Conservation (phyloP, 2,329 filamentous ascomycete genomes). For the Scolecobasidium constrictum region DNA sequence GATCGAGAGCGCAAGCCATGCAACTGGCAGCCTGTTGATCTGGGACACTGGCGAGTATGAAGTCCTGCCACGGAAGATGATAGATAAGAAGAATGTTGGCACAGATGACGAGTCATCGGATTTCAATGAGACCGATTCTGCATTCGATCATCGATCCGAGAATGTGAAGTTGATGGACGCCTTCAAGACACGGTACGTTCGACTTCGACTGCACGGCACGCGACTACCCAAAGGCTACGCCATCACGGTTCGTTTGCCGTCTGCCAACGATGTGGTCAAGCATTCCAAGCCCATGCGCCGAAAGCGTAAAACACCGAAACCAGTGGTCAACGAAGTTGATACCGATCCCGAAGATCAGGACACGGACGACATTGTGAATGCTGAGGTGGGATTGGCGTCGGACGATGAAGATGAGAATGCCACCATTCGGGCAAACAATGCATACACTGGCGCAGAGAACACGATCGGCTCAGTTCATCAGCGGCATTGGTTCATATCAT, state of each 20-base stretch:
- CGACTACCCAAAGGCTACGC: constrained; percentile 29
- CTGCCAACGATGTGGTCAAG: constrained; percentile 19
- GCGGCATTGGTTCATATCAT: constrained; percentile 52
- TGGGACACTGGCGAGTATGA: constrained; percentile 36
- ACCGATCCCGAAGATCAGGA: constrained; percentile 12
- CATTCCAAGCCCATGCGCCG: constrained; percentile 13
- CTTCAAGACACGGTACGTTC: constrained; percentile 28
- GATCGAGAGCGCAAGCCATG: constrained; percentile 31
- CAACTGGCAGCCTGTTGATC: constrained; percentile 32
- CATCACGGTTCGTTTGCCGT: constrained; percentile 27
- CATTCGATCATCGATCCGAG: constrained; percentile 14
- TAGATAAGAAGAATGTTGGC: constrained; percentile 14
- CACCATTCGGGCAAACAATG: constrained; percentile 46
- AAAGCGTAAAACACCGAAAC: constrained; percentile 17
- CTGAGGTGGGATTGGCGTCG: constrained; percentile 13
- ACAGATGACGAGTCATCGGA: constrained; percentile 17
- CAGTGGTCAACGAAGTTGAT: background rate
- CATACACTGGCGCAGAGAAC: constrained; percentile 55
- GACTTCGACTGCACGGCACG: constrained; percentile 30
- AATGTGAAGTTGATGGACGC: constrained; percentile 26
- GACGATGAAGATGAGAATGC: constrained; percentile 34
- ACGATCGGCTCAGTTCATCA: constrained; percentile 57
- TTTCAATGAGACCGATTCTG: background rate
- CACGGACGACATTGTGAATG: background rate
- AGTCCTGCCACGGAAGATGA: constrained; percentile 18